phyloP scores from a whole-genome alignment of 2,329 filamentous ascomycete species.

The Corynespora cassiicola region DNA sequence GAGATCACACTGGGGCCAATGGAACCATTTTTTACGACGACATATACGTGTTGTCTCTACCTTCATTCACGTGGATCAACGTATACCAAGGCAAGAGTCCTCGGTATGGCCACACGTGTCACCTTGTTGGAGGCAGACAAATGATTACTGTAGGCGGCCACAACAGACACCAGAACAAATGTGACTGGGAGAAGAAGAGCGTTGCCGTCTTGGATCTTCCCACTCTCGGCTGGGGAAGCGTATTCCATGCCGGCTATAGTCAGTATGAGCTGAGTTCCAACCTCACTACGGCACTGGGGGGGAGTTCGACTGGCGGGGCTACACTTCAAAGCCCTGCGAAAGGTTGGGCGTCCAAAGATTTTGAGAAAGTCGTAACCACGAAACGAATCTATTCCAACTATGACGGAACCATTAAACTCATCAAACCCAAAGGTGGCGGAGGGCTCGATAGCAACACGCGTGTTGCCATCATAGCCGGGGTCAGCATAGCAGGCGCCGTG shows the following conservation, averaged over 20 bases:
- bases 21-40: constrained; percentile 46
- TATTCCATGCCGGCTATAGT: constrained; percentile 23
- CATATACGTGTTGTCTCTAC: constrained; percentile 52
- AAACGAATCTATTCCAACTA: constrained; percentile 16
- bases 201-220: constrained; percentile 20
- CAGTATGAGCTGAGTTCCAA: too few relatives aligned
- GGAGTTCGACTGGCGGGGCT: constrained; percentile 43
- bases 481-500: constrained; percentile 4
- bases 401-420: constrained; percentile 7
- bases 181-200: constrained; percentile 25
- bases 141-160: constrained; percentile 50
- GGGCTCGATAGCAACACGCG: constrained; percentile 6
- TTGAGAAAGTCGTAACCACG: constrained; percentile 14
- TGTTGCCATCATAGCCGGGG: constrained; percentile 12
- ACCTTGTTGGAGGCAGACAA: constrained; percentile 46
- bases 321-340: constrained; percentile 9
- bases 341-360: constrained; percentile 9
- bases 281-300: too few relatives aligned
- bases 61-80: constrained; percentile 54
- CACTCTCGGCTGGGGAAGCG: constrained; percentile 18
- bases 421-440: neutral
- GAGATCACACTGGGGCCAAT: constrained; percentile 26
- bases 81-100: constrained; percentile 44
- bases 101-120: constrained; percentile 51
- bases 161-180: constrained; percentile 7